phyloP scores from a whole-genome alignment of 2,329 filamentous ascomycete species.

The Fusarium sacchari region DNA sequence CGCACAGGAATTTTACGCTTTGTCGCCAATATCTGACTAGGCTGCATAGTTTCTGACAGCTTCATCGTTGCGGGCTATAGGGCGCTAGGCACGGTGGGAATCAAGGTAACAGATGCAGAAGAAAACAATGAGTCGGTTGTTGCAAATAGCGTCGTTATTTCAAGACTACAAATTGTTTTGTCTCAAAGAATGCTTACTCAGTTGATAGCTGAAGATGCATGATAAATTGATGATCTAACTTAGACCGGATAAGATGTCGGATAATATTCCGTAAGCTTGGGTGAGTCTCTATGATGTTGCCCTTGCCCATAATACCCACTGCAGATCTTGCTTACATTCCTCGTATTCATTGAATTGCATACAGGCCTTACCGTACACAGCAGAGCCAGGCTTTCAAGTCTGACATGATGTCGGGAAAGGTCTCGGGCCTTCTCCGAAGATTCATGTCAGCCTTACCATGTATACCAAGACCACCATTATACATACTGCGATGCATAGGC shows the following conservation, averaged over 20 bases:
- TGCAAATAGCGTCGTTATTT: fast-evolving
- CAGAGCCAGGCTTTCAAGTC: not conserved
- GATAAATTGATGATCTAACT: too few relatives aligned
- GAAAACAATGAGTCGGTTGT: too few relatives aligned
- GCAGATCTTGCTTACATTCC: not conserved
- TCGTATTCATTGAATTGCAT: not conserved
- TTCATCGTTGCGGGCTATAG: not conserved
- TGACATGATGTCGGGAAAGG: not conserved
- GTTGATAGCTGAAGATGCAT: not conserved
- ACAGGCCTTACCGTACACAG: not conserved
- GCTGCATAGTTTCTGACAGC: not conserved
- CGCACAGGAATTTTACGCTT: not conserved
- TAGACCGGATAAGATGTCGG: not conserved
- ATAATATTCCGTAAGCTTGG: not conserved
- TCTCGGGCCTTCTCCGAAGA: not conserved
- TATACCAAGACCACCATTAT: not conserved
- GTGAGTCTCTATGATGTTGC: too few relatives aligned
- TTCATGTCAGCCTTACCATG: not conserved
- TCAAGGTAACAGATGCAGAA: fast-evolving
- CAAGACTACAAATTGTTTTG: not conserved
- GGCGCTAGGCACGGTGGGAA: too few relatives aligned
- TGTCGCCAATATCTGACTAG: not conserved
- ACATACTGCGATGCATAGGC: not conserved
- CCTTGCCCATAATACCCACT: not conserved
- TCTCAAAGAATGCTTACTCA: not conserved